Evolutionary conservation across 352 stramenopile genomes (phyloP), one percentile per base, ranked within the genome.

Genomic region (Pythium diclinum): DNA sequence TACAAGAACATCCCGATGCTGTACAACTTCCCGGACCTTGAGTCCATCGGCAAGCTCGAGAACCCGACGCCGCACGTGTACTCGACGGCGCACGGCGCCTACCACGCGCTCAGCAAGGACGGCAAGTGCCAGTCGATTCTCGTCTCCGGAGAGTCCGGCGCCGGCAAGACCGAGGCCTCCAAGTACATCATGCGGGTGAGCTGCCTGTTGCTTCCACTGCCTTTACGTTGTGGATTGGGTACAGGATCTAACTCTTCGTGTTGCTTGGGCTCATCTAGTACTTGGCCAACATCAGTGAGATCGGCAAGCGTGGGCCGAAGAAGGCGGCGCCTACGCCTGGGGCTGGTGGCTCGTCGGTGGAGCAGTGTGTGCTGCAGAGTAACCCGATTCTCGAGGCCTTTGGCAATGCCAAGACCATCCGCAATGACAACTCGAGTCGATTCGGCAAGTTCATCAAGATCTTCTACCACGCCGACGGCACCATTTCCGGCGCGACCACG

Each of bases 401-500:
- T 68, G 91, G 91, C 5, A 97, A 97, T 28, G 91, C 91, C 54
- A 97, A 97, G 74, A 97, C 91, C 13, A 96, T 97, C 42, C 89
- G 94, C 46, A 98, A 98, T 61, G 92, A 98, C 78, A 98, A 98
- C 78, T 98, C 91, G 59, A 97, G 88, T 81, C 92, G 95, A 25
- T 98, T 98, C 59, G 95, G 95, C 48, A 98, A 98, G 77, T 97
- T 97, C 63, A 98, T 98, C 76, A 97, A 97, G 62, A 96, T 98
- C 59, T 95, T 87, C 61, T 98, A 98, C 78, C 75, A 98, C 65
- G 56, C 70, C 10, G 87, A 96, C 58, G 94, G 92, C 19, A 92
- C 82, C 21, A 97, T 98, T 63, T 92, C 87, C 1, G 93, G 92
- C 13, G 92, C 91, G n/a, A 96, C 79, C 38, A 97, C 97, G 46